These are phyloP conservation scores for Endocalyx cinctus DNA, from an alignment of 2,329 filamentous ascomycete species.

Conservation along the genomic window DNA sequence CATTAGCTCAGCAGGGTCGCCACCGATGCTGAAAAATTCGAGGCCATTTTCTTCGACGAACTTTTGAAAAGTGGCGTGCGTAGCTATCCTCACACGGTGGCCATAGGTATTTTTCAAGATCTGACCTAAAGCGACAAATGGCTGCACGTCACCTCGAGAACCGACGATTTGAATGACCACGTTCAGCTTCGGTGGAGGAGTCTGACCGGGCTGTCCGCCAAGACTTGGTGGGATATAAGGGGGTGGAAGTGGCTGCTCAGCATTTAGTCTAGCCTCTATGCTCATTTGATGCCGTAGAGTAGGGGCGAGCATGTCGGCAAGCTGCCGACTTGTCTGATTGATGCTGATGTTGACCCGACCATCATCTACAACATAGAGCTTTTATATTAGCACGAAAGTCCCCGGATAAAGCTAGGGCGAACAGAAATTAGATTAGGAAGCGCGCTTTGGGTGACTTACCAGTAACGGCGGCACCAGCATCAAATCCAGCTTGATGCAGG, in stretches of 20 bases:
- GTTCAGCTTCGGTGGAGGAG: conserved; percentile 35
- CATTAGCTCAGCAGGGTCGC: conserved; percentile 47
- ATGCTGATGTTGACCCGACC: conserved; percentile 78
- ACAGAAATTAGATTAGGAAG: too few species aligned
- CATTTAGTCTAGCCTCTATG: conserved; percentile 34
- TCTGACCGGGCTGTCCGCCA: conserved; percentile 54
- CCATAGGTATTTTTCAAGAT: conserved; percentile 42
- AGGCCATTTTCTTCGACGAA: conserved; percentile 49
- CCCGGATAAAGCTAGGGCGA: too few species aligned
- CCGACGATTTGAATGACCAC: conserved; percentile 53
- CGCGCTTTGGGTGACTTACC: conserved; percentile 37
- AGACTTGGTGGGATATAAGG: conserved; percentile 71
- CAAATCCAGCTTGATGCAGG: conserved; percentile 58
- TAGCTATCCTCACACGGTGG: conserved; percentile 54
- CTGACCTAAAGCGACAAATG: conserved; percentile 53
- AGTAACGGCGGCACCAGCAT: conserved; percentile 56
- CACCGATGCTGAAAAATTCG: conserved; percentile 55
- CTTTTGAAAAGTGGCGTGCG: conserved; percentile 48
- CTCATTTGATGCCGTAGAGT: conserved; percentile 55
- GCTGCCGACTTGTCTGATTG: conserved; percentile 61
- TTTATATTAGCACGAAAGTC: too few species aligned
- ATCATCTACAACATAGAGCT: conserved; percentile 47
- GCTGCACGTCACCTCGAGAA: conserved; percentile 51
- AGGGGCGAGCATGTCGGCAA: conserved; percentile 64
- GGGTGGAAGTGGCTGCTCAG: conserved; percentile 49